phyloP scores from a whole-genome alignment of 306 rosid species.

The Geum urbanum region DNA sequence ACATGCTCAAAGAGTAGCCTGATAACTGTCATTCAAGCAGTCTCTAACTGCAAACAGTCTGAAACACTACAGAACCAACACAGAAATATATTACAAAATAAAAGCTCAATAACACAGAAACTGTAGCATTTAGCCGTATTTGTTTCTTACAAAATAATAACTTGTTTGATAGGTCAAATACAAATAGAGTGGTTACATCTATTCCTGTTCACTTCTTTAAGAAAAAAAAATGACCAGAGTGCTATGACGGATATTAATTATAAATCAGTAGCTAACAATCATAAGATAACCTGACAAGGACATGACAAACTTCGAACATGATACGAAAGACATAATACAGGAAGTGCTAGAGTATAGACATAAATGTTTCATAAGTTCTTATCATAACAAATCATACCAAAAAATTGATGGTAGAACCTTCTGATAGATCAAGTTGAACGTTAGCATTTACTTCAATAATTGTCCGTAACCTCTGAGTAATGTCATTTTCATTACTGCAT shows the following conservation, averaged over 20 bases:
- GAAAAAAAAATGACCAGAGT: neutral
- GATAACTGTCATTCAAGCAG: neutral
- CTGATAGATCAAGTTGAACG: conserved; percentile 44
- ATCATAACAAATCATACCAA: conserved; percentile 41
- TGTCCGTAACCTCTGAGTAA: conserved; percentile 69
- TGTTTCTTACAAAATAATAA: neutral
- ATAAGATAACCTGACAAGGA: neutral
- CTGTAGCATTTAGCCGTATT: neutral
- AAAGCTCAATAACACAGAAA: neutral
- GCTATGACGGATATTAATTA: neutral
- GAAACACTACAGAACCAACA: neutral
- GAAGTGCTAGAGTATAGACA: neutral
- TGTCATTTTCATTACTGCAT: conserved; percentile 90
- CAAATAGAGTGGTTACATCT: neutral
- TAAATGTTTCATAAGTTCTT: neutral
- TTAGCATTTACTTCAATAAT: conserved; percentile 62
- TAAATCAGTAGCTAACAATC: neutral
- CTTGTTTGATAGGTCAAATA: neutral
- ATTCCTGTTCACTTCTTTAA: no score
- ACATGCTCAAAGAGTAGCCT: neutral
- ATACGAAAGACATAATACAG: neutral
- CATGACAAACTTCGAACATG: neutral
- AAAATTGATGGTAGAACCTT: conserved; percentile 36
- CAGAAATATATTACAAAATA: neutral
- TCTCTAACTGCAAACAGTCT: conserved; percentile 1